Evolutionary conservation across 495 filamentous ascomycete species (phyloP), one percentile per base, ranked within the genome.

Genomic region (Corynascus novoguineensis): DNA sequence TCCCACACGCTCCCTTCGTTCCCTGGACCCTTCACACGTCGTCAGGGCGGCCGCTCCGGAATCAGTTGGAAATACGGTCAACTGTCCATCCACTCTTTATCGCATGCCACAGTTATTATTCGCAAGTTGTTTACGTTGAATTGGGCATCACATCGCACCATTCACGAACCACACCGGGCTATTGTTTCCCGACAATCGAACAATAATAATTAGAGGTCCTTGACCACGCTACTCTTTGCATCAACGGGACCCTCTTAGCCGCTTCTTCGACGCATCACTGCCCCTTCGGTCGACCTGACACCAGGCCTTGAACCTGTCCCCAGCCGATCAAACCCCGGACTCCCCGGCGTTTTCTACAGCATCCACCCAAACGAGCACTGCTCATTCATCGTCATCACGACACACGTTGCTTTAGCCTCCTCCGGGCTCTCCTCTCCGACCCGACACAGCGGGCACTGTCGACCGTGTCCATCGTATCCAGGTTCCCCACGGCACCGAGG

Each of bases 251-350:
- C 25, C 51, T 15, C 19, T 37, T 42, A 4, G 38, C 52, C 42
- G 42, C 52, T 31, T 32, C 44, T 60, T 59, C 61, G n/a, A n/a
- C n/a, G 38, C 60, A 65, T 64, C 63, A 25, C 53, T 64, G 40
- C 64, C 64, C 15, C 49, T 59, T 64, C 55, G 47, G 62, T 59
- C 53, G 25, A 50, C 42, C 55, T 64, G 61, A 65, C 50, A 61
- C 68, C 45, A 44, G 44, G 47, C 38, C 35, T 56, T 54, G 60
- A 35, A 57, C 28, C 34, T 48, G n/a, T 50, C 25, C 40, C 57
- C 61, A 67, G 68, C 37, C 66, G 68, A 71, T 71, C 68, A 71
- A 69, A 71, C 68, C 46, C n/a, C 57, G 54, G 55, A 48, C 34
- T 53, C 50, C 48, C 29, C 34, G 57, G 53, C 47, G 48, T 41